A percentile compares a stretch with the other conserved stretches of the same genome.
phyloP scores from a whole-genome alignment of 192 early-diverging fungal genomes.

The Umbelopsis isabellina region DNA sequence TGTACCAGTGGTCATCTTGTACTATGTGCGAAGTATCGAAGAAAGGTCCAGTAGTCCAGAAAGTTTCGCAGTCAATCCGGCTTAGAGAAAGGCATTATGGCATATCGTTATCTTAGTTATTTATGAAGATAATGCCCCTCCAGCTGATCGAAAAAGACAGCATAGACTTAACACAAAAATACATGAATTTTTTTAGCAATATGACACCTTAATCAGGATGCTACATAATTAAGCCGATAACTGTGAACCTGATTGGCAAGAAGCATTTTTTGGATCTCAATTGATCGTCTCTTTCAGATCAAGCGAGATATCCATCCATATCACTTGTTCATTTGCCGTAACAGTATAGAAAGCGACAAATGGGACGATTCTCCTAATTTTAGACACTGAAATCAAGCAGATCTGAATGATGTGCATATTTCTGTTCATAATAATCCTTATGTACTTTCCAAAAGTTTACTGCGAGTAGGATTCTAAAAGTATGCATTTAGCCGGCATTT shows the following conservation, averaged over 20 bases:
- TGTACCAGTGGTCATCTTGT: not conserved
- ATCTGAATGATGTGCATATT: no score
- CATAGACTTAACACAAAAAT: not conserved
- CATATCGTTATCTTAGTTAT: not conserved
- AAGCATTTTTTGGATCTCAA: slow-evolving; percentile 48
- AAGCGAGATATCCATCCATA: slow-evolving; percentile 49
- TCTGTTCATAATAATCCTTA: no score
- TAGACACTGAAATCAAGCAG: no score
- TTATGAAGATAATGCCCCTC: slow-evolving; percentile 17
- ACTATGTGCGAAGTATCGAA: slow-evolving; percentile 26
- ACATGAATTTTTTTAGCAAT: not conserved
- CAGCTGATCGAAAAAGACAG: not conserved
- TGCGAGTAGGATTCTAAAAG: no score
- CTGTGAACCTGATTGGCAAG: slow-evolving; percentile 43
- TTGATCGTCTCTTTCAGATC: slow-evolving; percentile 39
- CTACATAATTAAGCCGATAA: slow-evolving; percentile 53
- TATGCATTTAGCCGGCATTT: no score
- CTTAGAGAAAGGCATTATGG: slow-evolving; percentile 39
- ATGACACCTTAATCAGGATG: slow-evolving; percentile 42
- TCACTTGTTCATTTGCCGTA: slow-evolving; percentile 43
- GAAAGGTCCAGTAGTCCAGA: slow-evolving; percentile 17
- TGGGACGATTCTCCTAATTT: no score
- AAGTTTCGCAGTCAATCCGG: slow-evolving; percentile 33
- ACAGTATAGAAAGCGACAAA: slow-evolving; percentile 36
- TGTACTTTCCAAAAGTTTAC: no score